Evolutionary conservation across 1,284 basidiomycete genomes (phyloP), one percentile per base, ranked within the genome.

Genomic region (Volvariella volvacea): DNA sequence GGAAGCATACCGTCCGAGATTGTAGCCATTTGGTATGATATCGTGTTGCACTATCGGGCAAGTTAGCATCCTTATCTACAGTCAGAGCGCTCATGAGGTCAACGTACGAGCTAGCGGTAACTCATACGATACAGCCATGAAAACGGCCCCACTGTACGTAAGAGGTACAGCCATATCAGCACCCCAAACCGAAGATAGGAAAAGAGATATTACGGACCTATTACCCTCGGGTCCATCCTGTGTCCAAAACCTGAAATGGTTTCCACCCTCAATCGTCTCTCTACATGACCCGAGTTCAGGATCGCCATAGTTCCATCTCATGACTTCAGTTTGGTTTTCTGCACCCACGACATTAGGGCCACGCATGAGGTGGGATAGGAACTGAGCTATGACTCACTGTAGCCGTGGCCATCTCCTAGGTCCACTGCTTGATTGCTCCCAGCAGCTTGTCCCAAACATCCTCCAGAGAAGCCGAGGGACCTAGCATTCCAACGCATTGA

Each of bases 211-310:
- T 19, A 56, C 69, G 38, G 38, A 76, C 71, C 73, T 85, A 51
- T 88, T 70, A 1, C 68, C 78, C 7, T 65, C 49, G 2, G 70
- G 63, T 0, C 84, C 87, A 48, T 87, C 72, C 63, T 96, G 92
- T 1, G 74, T 62, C 88, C 90, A 98, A 63, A 93, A 94, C 20
- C 94, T 78, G 60, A 94, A 82, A 15, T 36, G 34, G 15, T 88
- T 80, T 3, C 94, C 94, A 9, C 94, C 94, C 49, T 88, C 56
- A 41, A 96, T 76, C 2, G 89, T 88, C 64, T 98, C 92, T 52
- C 74, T 69, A 60, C 91, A 92, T 1, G 89, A 79, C 0, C 92
- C 92, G 14, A 92, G 61, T 44, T 79, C 66, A 3, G 80, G 75
- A 55, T 93, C 80, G 3, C 79, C 78, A 58, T 85, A 94, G 59